Base-by-base conservation (phyloP, 2,329 filamentous ascomycete species). In the Laburnicola sp. region DNA sequence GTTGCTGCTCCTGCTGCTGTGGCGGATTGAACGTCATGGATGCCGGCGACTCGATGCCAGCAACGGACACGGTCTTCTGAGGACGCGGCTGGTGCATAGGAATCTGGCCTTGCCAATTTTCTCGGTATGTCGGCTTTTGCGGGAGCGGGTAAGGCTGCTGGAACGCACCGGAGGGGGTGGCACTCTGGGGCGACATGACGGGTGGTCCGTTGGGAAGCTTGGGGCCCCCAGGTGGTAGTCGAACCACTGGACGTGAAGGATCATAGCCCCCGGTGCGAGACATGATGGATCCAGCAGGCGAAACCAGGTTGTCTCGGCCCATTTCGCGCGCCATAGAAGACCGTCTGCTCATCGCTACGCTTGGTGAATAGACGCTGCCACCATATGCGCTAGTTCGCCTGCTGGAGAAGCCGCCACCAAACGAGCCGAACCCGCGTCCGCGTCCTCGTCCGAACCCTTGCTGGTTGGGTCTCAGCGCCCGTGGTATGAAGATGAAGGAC, bases 401-500 rank as follows among this genome's bases (percentile, higher is more conserved):
- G 63, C 81, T 88, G 6, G 88, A 91, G 48, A 88, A 64, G 78
- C 90, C 71, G 16, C 64, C 59, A 79, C 86, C 74, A 49, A 76
- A 76, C 1, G 88, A 82, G 11, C 85, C 84, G 51, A 89, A 88
- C 32, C 89, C 86, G 66, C 89, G 87, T 53, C 87, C 88, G 48
- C 88, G 82, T 45, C 82, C 82, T 48, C 83, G 80, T 37, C 79
- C 80, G 59, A 86, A 84, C 27, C 86, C 84, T 76, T 96, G 90
- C 71, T 96, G 91, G 70, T 96, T 97, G 10, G 94, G 94, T 60
- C 94, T 85, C 77, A 97, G 82, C 8, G 93, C 93, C 60, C 94
- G 84, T 9, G 94, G 94, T 54, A 99, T 99, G 75, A 99, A 99
- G 64, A 97, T 96, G 73, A 99, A 99, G 0, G 94, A 97, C 58